These are phyloP conservation scores for Pseudofabraea citricarpa DNA, from an alignment of 2,329 filamentous ascomycete species.

Conservation along the genomic window DNA sequence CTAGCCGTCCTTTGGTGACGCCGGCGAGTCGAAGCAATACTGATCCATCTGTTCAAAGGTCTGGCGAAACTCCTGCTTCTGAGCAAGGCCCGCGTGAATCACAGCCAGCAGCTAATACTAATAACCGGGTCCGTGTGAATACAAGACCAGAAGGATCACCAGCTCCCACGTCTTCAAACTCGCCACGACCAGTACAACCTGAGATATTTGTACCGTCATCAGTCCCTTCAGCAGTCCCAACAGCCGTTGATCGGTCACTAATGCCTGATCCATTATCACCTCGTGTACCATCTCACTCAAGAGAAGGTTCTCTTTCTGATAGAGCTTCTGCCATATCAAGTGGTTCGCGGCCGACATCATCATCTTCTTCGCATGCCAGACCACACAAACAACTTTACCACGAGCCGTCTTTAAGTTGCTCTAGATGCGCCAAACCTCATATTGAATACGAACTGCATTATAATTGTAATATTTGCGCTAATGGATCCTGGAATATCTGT, in stretches of 20 bases:
- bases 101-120: slow-evolving; percentile 15
- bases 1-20: slow-evolving; percentile 15
- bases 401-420: slow-evolving; percentile 72
- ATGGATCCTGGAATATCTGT: slow-evolving; percentile 75
- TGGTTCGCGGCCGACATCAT: slow-evolving; percentile 25
- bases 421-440: slow-evolving; percentile 61
- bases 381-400: slow-evolving; percentile 43
- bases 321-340: slow-evolving; percentile 23
- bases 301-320: slow-evolving; percentile 17
- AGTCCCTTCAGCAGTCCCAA: slow-evolving; percentile 7
- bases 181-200: slow-evolving; percentile 13
- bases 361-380: slow-evolving; percentile 23
- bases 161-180: slow-evolving; percentile 4
- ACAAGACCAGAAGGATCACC: slow-evolving; percentile 12
- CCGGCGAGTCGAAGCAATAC: slow-evolving; percentile 22
- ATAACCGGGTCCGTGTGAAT: slow-evolving; percentile 10
- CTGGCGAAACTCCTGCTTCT: slow-evolving; percentile 14
- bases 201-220: slow-evolving; percentile 17
- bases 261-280: slow-evolving; percentile 25
- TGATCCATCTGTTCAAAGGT: slow-evolving; percentile 18
- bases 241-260: slow-evolving; percentile 18
- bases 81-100: slow-evolving; percentile 4
- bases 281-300: slow-evolving; percentile 9
- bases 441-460: slow-evolving; percentile 88
- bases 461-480: slow-evolving; percentile 67